Evolutionary conservation across 2,329 filamentous ascomycete species (phyloP), one percentile per base, ranked within the genome.

Genomic region (Bipolaris zeicola): DNA sequence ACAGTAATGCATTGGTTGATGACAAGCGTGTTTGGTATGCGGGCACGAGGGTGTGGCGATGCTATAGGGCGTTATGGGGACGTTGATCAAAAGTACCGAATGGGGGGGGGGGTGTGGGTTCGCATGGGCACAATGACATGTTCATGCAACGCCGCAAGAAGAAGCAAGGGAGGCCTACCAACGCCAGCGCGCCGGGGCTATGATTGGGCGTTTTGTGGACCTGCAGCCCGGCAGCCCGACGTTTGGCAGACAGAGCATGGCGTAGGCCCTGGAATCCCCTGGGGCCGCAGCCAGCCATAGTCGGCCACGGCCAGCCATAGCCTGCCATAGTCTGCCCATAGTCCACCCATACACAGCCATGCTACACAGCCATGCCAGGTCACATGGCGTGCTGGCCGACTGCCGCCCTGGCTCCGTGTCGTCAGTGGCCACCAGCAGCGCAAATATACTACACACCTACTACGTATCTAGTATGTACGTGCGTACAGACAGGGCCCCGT

Each of bases 1-100:
- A 55, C 5, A 28, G 24, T 13, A 67, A 67, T 65, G 61, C 60
- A 66, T 64, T 69, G 63, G 65, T 57, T 60, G 43, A 60, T 31
- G 33, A 50, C 18, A 31, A 49, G 22, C 41, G 51, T 34, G 33
- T 36, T 33, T 41, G 43, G 50, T 31, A 24, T 33, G 54, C 38
- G 46, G 26, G 50, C 49, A 50, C 52, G 52, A 58, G 36, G 49
- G 50, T 18, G 14, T 39, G 24, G 34, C 26, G 31, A 37, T 39
- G 31, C 3, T 28, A 16, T 43, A 10, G 37, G 49, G 28, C 6
- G 44, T 31, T 43, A 33, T 34, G 47, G 41, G 38, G 47, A 37
- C 22, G 47, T 34, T 36, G 36, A 42, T 34, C 14, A 20, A 48
- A 22, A 33, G 24, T 22, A 50, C 20, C 22, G 14, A 26, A 6